Percentiles rank a stretch among this genome's conserved stretches.
Evolutionary conservation across 2,329 filamentous ascomycete species (phyloP).

Genomic region (Aspergillus flavus): DNA sequence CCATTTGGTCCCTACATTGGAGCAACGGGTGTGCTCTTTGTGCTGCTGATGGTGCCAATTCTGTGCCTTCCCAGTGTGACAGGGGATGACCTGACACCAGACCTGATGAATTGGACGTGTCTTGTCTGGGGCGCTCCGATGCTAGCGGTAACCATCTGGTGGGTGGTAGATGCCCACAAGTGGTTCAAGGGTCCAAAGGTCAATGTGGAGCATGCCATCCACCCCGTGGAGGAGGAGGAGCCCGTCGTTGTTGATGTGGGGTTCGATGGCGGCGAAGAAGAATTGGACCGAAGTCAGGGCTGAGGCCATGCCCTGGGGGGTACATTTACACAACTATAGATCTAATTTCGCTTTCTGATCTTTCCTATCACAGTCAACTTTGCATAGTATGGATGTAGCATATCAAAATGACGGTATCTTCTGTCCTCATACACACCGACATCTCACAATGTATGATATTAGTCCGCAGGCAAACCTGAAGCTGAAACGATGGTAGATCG

Average conservation of each 20-base stretch:
- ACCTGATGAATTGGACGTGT: conserved; percentile 69
- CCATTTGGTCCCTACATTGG: conserved; percentile 61
- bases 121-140: conserved; percentile 68
- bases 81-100: conserved; percentile 54
- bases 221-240: conserved; percentile 25
- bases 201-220: conserved; percentile 60
- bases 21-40: conserved; percentile 59
- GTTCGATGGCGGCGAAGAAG: conserved; percentile 13
- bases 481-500: not conserved
- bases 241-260: conserved; percentile 28
- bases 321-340: not conserved
- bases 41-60: conserved; percentile 68
- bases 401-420: not conserved
- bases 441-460: not conserved
- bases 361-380: not conserved
- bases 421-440: not conserved
- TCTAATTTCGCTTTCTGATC: not conserved
- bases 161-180: conserved; percentile 62
- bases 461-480: not conserved
- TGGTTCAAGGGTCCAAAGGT: conserved; percentile 74
- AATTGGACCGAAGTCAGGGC: not conserved
- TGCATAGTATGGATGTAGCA: not conserved
- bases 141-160: conserved; percentile 63
- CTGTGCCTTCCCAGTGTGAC: conserved; percentile 65
- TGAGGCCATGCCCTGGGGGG: not conserved